Evolutionary conservation across 352 stramenopile genomes (phyloP).

Genomic region (Globisporangium paddicum): DNA sequence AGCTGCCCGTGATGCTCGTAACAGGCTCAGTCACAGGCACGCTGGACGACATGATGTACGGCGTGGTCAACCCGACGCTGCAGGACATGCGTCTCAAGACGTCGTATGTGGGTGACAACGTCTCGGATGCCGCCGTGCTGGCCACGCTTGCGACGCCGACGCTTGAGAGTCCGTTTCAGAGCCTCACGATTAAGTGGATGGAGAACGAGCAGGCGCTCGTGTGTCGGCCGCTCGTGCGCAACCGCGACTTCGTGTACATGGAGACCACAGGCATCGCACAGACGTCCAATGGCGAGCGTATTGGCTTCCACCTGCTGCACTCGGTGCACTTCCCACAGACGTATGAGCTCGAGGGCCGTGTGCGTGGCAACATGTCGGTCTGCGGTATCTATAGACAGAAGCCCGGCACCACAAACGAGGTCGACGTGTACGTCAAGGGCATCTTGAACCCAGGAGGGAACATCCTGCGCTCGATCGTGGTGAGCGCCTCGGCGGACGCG

Average conservation of each 20-base stretch:
- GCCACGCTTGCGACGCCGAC: conserved; percentile 9
- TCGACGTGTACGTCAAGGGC: conserved; percentile 7
- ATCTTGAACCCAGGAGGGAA: conserved; percentile 14
- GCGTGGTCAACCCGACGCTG: conserved; percentile 16
- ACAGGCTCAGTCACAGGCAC: conserved; percentile 13
- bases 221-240: not conserved
- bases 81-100: conserved; percentile 19
- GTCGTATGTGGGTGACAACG: conserved; percentile 18
- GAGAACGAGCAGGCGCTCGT: not conserved
- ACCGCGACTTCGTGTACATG: conserved; percentile 18
- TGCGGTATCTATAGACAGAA: conserved; percentile 16
- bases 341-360: conserved; percentile 10
- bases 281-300: conserved; percentile 3
- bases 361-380: conserved; percentile 21
- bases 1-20: conserved; percentile 8
- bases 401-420: not conserved
- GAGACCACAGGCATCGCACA: conserved; percentile 10
- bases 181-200: conserved; percentile 15
- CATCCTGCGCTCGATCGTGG: conserved; percentile 29
- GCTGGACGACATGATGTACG: conserved; percentile 25
- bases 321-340: conserved; percentile 16
- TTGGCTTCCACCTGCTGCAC: conserved; percentile 14
- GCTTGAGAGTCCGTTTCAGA: conserved; percentile 8
- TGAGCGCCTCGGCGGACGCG: conserved; percentile 28
- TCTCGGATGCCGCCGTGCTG: conserved; percentile 13